Conservation (phyloP, 2,329 filamentous ascomycete species). For the Cordyceps militaris region DNA sequence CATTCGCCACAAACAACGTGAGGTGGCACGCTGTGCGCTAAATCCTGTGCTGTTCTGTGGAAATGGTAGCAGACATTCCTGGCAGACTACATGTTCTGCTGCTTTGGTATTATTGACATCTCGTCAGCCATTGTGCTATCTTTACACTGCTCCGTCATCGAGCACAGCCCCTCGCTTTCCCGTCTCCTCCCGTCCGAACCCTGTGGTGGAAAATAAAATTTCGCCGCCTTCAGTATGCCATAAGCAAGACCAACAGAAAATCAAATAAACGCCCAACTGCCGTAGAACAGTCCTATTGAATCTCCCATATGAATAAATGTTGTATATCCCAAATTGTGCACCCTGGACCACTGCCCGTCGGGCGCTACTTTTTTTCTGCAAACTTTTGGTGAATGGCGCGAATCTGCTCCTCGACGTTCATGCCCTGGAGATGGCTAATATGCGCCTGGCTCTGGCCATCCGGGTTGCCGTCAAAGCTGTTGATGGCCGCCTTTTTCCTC, state of each 20-base stretch:
- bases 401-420: slow-evolving; percentile 84
- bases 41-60: neutral
- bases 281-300: neutral
- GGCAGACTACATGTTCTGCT: neutral
- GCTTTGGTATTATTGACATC: neutral
- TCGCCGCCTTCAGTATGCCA: neutral
- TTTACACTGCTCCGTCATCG: slow-evolving; percentile 1
- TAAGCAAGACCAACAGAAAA: neutral
- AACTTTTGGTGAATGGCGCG: slow-evolving; percentile 54
- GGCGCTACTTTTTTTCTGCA: slow-evolving; percentile 29
- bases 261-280: slow-evolving; percentile 4
- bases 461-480: slow-evolving; percentile 58
- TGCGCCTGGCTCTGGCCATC: slow-evolving; percentile 50
- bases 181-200: neutral
- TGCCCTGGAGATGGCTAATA: slow-evolving; percentile 53
- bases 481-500: slow-evolving; percentile 65
- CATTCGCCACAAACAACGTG: no score
- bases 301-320: neutral
- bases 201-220: neutral
- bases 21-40: no score
- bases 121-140: neutral
- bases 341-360: neutral
- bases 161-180: neutral
- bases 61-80: neutral
- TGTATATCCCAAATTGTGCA: neutral